Evolutionary conservation across 2,329 filamentous ascomycete species (phyloP), one percentile per base, ranked within the genome.

Genomic region (Arthroderma sp.): DNA sequence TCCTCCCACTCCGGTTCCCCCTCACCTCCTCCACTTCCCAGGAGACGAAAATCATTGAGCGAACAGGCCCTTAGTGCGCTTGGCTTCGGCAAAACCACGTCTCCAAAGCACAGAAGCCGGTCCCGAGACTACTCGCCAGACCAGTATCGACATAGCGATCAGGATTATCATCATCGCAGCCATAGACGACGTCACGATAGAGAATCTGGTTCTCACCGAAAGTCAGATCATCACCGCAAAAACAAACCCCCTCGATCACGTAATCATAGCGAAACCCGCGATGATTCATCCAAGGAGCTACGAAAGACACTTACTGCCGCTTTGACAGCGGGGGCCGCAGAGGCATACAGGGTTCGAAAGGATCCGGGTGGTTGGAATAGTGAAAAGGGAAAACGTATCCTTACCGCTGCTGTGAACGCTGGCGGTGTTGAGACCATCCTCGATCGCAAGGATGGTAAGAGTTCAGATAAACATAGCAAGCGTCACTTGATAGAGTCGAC

Each of bases 281-380:
- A 74, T 30, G 67, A 70, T 45, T 71, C 70, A 36, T 59, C 70
- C 62, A 63, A 71, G 42, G 84, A 84, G 55, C 76, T 86, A 39
- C 80, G 87, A 53, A 86, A 94, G 65, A 87, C 87, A 31, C 86
- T 88, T 60, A 89, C 91, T 70, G 88, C 89, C 31, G 91, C 88
- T 15, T 72, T 95, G 34, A 76, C 94, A 39, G 88, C 89, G 29
- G 89, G 87, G 55, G 89, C 88, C 36, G 83, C 87, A 44, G 88
- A 95, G 64, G 89, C 89, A 36, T 94, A 94, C 72, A 82, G 86
- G 50, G 81, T 87, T 46, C 81, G 88, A 60, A 94, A 89, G 57
- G 83, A 91, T 50, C 83, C 86, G 2, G 89, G 89, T 44, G 77
- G 82, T 37, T 95, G 88, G 87, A 83, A 81, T 51, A 89, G 88